Conservation (phyloP, 192 early-diverging fungal genomes). For the Rhizophagus clarus region DNA sequence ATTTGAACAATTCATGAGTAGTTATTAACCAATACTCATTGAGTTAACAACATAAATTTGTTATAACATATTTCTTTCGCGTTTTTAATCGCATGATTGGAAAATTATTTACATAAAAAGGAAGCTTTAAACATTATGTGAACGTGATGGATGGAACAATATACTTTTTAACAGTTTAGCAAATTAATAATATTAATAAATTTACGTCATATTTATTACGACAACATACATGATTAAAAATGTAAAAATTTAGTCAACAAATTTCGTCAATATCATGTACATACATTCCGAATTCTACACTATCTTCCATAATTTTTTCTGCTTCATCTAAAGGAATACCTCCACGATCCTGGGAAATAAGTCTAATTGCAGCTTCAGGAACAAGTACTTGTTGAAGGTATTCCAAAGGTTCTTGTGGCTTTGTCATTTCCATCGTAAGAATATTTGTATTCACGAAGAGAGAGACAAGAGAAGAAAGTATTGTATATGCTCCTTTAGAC, state of each 20-base stretch:
- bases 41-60: no score
- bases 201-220: no score
- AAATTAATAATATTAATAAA: no score
- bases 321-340: conserved; percentile 38
- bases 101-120: no score
- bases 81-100: no score
- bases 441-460: conserved; percentile 42
- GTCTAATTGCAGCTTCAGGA: conserved; percentile 49
- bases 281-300: conserved; percentile 46
- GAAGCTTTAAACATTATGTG: no score
- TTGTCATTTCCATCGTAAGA: conserved; percentile 35
- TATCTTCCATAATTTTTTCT: conserved; percentile 42
- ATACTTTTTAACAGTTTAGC: no score
- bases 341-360: conserved; percentile 49
- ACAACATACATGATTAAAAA: no score
- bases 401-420: conserved; percentile 52
- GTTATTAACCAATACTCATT: no score
- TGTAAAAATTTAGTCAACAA: background rate
- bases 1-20: no score
- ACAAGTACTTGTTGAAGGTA: conserved; percentile 57
- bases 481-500: conserved; percentile 43
- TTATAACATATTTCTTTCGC: no score
- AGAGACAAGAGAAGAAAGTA: conserved; percentile 37
- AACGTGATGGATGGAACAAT: no score
- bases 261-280: conserved; percentile 33